These are phyloP conservation scores for Ajuga chamaepitys DNA, from an alignment of 257 asterid species.

Conservation along the genomic window DNA sequence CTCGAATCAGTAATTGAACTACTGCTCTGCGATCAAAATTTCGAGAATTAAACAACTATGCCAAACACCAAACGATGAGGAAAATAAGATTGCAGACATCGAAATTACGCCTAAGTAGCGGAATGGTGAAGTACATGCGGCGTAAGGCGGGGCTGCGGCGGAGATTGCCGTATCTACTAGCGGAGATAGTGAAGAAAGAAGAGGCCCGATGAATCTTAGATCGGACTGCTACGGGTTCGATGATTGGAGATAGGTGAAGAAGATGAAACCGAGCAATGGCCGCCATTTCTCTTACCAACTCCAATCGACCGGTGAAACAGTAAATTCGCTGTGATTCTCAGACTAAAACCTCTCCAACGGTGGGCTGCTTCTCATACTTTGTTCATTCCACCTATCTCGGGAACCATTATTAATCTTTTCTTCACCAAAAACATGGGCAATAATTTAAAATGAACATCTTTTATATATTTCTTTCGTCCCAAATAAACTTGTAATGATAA, in stretches of 20 bases:
- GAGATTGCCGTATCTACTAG: slow-evolving; percentile 7
- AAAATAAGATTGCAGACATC: slow-evolving; percentile 24
- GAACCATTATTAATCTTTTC: too few relatives aligned
- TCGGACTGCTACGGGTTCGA: slow-evolving; percentile 25
- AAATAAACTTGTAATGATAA: too few relatives aligned
- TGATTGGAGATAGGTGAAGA: slow-evolving; percentile 34
- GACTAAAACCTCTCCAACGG: too few relatives aligned
- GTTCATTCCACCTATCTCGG: too few relatives aligned
- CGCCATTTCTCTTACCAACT: slow-evolving; percentile 29
- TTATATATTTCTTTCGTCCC: too few relatives aligned
- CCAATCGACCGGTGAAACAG: too few relatives aligned
- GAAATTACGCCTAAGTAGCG: slow-evolving; percentile 30
- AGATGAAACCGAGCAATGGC: slow-evolving; percentile 43
- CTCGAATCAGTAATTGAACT: too few relatives aligned
- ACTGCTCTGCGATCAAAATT: not conserved
- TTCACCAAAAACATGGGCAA: too few relatives aligned
- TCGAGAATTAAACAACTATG: not conserved
- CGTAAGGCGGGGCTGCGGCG: slow-evolving; percentile 13
- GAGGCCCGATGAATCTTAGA: slow-evolving; percentile 24
- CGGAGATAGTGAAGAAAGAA: slow-evolving; percentile 12
- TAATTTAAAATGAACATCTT: too few relatives aligned
- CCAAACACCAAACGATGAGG: not conserved
- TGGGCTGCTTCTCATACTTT: too few relatives aligned
- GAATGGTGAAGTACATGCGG: slow-evolving; percentile 35
- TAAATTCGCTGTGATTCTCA: too few relatives aligned